Percentiles rank a stretch among this genome's conserved stretches.
These are phyloP conservation scores for Cornus controversa DNA, from an alignment of 148 eudicot species.

Conservation along the genomic window DNA sequence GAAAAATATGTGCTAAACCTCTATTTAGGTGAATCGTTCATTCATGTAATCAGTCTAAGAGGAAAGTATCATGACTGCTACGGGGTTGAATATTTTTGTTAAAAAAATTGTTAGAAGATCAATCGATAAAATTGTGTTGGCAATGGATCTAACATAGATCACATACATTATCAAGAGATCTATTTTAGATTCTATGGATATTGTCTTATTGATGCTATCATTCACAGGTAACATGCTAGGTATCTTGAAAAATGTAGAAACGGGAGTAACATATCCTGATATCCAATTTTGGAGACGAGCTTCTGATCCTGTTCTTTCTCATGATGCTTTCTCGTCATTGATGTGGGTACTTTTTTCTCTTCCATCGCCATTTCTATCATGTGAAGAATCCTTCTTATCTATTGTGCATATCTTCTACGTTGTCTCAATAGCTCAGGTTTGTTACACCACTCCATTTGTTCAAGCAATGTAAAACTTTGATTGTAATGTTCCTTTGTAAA, in stretches of 20 bases:
- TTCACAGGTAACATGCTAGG: slow-evolving; percentile 52
- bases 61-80: no score
- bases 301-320: slow-evolving; percentile 70
- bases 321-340: slow-evolving; percentile 85
- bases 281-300: slow-evolving; percentile 76
- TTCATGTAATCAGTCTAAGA: no score
- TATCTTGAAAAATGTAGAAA: slow-evolving; percentile 56
- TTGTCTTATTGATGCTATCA: slow-evolving; percentile 9
- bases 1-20: no score
- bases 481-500: background rate
- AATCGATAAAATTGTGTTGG: no score
- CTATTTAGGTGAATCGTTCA: no score
- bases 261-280: slow-evolving; percentile 55
- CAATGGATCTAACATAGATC: no score
- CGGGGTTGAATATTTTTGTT: no score
- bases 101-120: no score
- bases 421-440: slow-evolving; percentile 69
- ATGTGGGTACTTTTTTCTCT: slow-evolving; percentile 94
- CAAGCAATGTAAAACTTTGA: background rate
- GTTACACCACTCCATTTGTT: slow-evolving; percentile 11
- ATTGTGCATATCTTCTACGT: slow-evolving; percentile 81
- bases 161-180: background rate
- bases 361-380: slow-evolving; percentile 65
- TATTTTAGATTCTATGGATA: background rate
- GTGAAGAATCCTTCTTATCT: slow-evolving; percentile 60